Evolutionary conservation across 371 early-diverging fungal genomes (phyloP), one percentile per base, ranked within the genome.

Genomic region (Mucor saturninus): DNA sequence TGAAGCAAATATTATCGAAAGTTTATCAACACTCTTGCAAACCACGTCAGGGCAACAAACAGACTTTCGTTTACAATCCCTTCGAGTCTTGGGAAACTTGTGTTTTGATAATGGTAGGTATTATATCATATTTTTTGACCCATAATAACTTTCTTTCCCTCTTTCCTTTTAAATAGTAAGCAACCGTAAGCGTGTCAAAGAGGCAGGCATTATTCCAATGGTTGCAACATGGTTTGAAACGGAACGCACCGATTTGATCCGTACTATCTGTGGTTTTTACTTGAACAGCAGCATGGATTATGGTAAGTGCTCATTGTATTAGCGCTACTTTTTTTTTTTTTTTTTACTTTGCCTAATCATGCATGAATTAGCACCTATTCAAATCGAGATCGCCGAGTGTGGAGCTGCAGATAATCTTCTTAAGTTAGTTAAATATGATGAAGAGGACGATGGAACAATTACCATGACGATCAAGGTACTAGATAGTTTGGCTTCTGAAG

Each of bases 241-340:
- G 3, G 54, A 74, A 1, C 59, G 81, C 11, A 40, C 73, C 9
- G 75, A 75, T 8, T 61, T 90, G 40, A 60, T 86, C 31, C 78
- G 75, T 43, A 88, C 84, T 26, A 78, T 87, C 0, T 87, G 88
- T 61, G 91, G 90, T 42, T 90, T 91, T 10, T 79, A 89, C 32
- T 62, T 89, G 32, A 93, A 93, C 56, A 84, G 87, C 56, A 87
- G 86, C 60, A 89, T 93, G 89, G 87, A 89, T 65, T 89, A 87
- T 62, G 89, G 92, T 91, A 80, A 52, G 66, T 40, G 29, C 0
- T 37, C 21, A 43, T 5, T 51, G 46, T n/a, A 2, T 45, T 3
- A 14, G 46, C 15, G 7, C 6, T 45, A n/a, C 7, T 48, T 21
- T 15, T 8, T 7, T 48, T 15, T 9, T 30, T 0, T 21, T 15